A percentile compares a stretch with the other conserved stretches of the same genome.
Evolutionary conservation across 805 yeast genomes (phyloP).

Genomic region (Wickerhamomyces xylosicus): DNA sequence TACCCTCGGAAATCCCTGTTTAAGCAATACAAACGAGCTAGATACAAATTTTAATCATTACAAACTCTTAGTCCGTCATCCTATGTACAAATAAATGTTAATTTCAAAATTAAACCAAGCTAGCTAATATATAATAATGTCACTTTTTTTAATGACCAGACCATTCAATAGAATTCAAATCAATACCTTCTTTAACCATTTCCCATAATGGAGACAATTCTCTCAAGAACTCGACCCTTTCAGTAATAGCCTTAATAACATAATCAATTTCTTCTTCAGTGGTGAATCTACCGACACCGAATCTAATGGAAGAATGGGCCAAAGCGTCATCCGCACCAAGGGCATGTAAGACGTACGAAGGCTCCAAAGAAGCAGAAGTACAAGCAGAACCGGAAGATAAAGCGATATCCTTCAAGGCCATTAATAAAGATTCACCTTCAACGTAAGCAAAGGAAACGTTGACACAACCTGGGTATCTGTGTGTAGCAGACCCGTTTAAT

Average conservation of each 20-base stretch:
- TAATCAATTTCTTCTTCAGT: conserved; percentile 94
- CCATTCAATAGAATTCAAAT: conserved; percentile 91
- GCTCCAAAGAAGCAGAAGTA: conserved; percentile 96
- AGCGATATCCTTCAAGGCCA: conserved; percentile 97
- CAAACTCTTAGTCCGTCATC: too few relatives aligned
- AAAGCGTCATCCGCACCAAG: conserved; percentile 96
- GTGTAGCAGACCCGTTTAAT: conserved; percentile 71
- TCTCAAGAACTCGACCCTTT: conserved; percentile 84
- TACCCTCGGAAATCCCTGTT: too few relatives aligned
- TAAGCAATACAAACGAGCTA: too few relatives aligned
- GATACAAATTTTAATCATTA: too few relatives aligned
- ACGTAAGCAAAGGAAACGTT: conserved; percentile 94
- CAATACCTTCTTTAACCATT: conserved; percentile 98
- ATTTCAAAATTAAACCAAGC: too few relatives aligned
- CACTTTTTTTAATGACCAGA: conserved; percentile 95
- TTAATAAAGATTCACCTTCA: conserved; percentile 93
- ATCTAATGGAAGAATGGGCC: conserved; percentile 96
- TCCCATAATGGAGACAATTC: conserved; percentile 96
- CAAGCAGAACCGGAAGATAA: conserved; percentile 96
- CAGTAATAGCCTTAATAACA: conserved; percentile 78
- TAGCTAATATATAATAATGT: too few relatives aligned
- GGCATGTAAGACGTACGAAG: conserved; percentile 93
- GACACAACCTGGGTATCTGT: conserved; percentile 87
- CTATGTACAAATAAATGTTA: too few relatives aligned
- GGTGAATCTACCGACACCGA: conserved; percentile 95